Evolutionary conservation across 768 basidiomycete genomes (phyloP), one percentile per base, ranked within the genome.

Genomic region (Dendrothele bispora): DNA sequence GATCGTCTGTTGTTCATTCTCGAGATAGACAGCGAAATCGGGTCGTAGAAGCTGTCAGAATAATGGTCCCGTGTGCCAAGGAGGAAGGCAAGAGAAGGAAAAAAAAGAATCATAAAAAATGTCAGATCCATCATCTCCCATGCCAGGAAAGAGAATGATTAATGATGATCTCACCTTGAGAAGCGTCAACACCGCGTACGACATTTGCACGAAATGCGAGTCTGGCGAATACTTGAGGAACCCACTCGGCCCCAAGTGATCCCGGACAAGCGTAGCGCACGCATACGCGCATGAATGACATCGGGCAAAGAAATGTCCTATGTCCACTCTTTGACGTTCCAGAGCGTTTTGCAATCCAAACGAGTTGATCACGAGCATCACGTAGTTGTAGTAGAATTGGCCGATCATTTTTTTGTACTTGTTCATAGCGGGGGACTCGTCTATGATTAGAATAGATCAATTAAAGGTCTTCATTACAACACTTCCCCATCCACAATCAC

Each of bases 311-410:
- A 93, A 93, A 67, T 93, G 84, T 0, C 84, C 84, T 34, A 90
- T 84, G 59, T 93, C 83, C 35, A 88, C 66, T 1, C 78, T 67
- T 3, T 80, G 75, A 17, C 80, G 78, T 66, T 95, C 95, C 47
- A 98, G 69, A n/a, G 95, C 92, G 60, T 95, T 90, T 65, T 99
- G 95, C 35, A 99, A 77, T 10, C 95, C 95, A 57, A 99, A 99
- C 1, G 95, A 95, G 61, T 97, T 94, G 49, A 98, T 71, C 29
- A 97, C 90, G 43, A 99, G 79, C 68, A 82, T 80, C 21, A 86
- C 82, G 58, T 95, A 95, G 61, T 91, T 80, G 68, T 80, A 88
- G 63, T 91, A 92, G 61, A 93, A 95, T 54, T 79, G 71, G 22
- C 79, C 75, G 34, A 81, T 79, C 41, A 77, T 65, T 35, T 61